A percentile compares a stretch with the other conserved stretches of the same genome.
Evolutionary conservation across 139 green algal genomes (phyloP).

Genomic region (Mesostigma viride): DNA sequence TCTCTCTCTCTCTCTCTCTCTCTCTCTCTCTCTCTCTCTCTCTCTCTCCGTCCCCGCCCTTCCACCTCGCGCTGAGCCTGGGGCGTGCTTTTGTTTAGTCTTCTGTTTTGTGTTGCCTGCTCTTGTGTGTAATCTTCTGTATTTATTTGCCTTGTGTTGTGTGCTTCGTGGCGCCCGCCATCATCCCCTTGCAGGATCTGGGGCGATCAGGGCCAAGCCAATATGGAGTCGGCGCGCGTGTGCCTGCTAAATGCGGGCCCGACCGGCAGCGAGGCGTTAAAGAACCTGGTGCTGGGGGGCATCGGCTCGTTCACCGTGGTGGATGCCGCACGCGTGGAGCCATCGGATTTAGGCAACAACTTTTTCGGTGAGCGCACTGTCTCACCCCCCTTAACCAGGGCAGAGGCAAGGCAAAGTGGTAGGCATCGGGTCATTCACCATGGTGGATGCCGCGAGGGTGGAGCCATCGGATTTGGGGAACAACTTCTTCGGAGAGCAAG

Average conservation of each 20-base stretch:
- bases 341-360: constrained; percentile 85
- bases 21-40: no score
- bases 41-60: no score
- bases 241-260: constrained; percentile 36
- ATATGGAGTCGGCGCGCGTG: constrained; percentile 22
- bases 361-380: constrained; percentile 50
- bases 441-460: constrained; percentile 74
- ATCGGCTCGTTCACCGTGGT: constrained; percentile 89
- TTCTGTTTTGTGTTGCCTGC: no score
- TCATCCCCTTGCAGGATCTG: constrained; percentile 39
- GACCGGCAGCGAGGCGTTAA: constrained; percentile 75
- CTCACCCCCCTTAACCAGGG: no score
- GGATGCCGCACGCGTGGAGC: constrained; percentile 56
- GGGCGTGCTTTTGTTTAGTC: no score
- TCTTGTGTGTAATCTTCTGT: no score
- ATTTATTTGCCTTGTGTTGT: no score
- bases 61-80: no score
- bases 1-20: no score
- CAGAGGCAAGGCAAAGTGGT: no score
- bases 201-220: constrained; percentile 36
- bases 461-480: constrained; percentile 73
- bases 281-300: constrained; percentile 93
- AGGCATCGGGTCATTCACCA: constrained; percentile 83
- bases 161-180: no score
- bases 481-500: constrained; percentile 92